These are phyloP conservation scores for Hypoxylon intermedium DNA, from an alignment of 495 filamentous ascomycete genomes.

Conservation along the genomic window DNA sequence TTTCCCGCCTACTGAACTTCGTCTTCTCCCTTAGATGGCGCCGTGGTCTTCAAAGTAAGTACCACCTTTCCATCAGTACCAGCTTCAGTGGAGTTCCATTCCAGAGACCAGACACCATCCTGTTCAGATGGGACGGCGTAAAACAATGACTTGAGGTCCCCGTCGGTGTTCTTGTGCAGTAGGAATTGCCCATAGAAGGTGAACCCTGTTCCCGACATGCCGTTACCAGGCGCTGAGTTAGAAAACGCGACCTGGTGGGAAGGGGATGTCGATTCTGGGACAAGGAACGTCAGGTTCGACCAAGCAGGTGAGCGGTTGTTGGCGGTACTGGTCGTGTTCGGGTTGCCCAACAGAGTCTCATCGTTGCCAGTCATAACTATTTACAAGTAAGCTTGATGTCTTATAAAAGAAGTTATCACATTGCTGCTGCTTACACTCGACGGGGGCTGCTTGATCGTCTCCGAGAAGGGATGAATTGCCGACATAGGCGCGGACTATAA, in stretches of 20 bases:
- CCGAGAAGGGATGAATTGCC: conserved; percentile 11
- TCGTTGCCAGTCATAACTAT: conserved; percentile 21
- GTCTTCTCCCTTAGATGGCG: conserved; percentile 30
- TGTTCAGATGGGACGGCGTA: conserved; percentile 35
- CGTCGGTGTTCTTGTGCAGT: conserved; percentile 38
- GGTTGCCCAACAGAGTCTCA: conserved; percentile 34
- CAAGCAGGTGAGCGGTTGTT: conserved; percentile 19
- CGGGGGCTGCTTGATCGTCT: conserved; percentile 27
- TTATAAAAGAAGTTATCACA: background rate
- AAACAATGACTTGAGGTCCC: conserved; percentile 43
- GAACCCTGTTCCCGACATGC: conserved; percentile 39
- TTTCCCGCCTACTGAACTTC: background rate
- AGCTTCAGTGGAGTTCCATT: conserved; percentile 45
- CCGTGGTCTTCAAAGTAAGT: conserved; percentile 39
- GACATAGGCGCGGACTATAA: conserved; percentile 34
- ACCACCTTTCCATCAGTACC: conserved; percentile 27
- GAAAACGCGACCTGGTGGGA: conserved; percentile 34
- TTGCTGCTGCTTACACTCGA: conserved; percentile 22
- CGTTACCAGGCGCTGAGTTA: conserved; percentile 21
- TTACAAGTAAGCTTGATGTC: background rate
- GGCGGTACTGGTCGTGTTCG: conserved; percentile 34
- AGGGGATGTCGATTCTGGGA: conserved; percentile 30
- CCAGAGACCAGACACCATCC: conserved; percentile 40
- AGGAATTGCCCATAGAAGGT: conserved; percentile 47
- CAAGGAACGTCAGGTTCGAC: conserved; percentile 37